A percentile compares a stretch with the other conserved stretches of the same genome.
Conservation (phyloP, 768 basidiomycete genomes). For the Chlorophyllum brunneum region DNA sequence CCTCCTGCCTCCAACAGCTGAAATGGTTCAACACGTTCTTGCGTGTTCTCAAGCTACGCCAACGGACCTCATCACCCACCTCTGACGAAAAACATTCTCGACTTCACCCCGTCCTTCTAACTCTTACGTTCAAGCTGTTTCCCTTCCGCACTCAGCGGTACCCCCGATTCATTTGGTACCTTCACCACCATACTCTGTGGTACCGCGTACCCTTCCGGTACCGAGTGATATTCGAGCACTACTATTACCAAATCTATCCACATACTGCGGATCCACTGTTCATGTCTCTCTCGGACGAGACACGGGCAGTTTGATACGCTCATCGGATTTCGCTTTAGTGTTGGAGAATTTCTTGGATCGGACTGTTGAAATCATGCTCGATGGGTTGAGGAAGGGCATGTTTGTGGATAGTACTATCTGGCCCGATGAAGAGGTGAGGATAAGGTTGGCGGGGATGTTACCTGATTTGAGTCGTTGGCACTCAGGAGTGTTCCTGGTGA, state of each 20-base stretch:
- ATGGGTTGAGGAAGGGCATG: too few relatives aligned
- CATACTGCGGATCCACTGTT: constrained; percentile 48
- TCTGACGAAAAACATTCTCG: constrained; percentile 17
- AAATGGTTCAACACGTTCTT: constrained; percentile 66
- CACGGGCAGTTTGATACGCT: constrained; percentile 52
- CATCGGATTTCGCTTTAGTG: too few relatives aligned
- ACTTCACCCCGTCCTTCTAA: constrained; percentile 25
- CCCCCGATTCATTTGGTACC: neutral
- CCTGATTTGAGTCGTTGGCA: too few relatives aligned
- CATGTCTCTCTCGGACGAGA: constrained; percentile 62
- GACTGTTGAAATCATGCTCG: too few relatives aligned
- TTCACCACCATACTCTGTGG: constrained; percentile 7
- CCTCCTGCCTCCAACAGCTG: constrained; percentile 70
- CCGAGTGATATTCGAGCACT: constrained; percentile 11
- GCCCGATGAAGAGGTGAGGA: too few relatives aligned
- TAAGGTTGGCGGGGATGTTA: too few relatives aligned
- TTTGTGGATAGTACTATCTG: too few relatives aligned
- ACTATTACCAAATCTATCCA: constrained; percentile 22
- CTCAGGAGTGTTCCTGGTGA: too few relatives aligned
- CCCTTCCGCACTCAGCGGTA: constrained; percentile 20
- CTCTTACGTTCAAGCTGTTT: constrained; percentile 27
- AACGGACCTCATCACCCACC: constrained; percentile 1
- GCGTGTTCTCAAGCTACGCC: constrained; percentile 40
- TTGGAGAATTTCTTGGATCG: too few relatives aligned
- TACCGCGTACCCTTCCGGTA: neutral